These are phyloP conservation scores for Xylaria multiplex DNA, from an alignment of 2,329 filamentous ascomycete species.

Conservation along the genomic window DNA sequence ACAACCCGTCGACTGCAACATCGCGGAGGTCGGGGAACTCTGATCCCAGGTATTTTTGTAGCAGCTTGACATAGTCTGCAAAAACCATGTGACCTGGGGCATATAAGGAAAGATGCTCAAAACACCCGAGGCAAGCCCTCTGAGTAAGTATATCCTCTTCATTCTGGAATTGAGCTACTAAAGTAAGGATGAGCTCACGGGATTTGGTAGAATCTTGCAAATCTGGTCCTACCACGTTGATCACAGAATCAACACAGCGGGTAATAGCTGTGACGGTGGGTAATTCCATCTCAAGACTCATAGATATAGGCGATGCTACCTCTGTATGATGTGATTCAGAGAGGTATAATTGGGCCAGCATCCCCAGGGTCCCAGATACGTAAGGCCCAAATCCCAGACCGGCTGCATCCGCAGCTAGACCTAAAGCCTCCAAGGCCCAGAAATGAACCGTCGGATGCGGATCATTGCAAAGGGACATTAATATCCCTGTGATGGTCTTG, in stretches of 20 bases:
- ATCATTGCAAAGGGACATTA: constrained; percentile 98
- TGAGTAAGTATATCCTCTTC: constrained; percentile 77
- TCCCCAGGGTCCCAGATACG: constrained; percentile 88
- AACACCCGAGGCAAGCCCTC: constrained; percentile 80
- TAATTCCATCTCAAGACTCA: constrained; percentile 88
- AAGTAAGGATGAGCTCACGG: constrained; percentile 87
- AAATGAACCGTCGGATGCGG: constrained; percentile 95
- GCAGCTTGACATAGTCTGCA: constrained; percentile 79
- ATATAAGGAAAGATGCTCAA: constrained; percentile 92
- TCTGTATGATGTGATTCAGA: constrained; percentile 92
- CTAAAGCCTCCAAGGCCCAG: constrained; percentile 91
- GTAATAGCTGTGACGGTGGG: constrained; percentile 85
- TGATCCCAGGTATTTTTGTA: constrained; percentile 82
- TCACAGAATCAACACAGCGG: constrained; percentile 90
- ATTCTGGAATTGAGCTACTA: constrained; percentile 83
- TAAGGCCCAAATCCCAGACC: constrained; percentile 92
- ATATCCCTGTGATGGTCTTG: constrained; percentile 94
- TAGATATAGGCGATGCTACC: constrained; percentile 79
- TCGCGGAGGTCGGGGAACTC: constrained; percentile 75
- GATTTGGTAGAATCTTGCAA: constrained; percentile 91
- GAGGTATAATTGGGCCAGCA: constrained; percentile 92
- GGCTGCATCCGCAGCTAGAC: constrained; percentile 87
- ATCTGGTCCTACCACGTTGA: constrained; percentile 96
- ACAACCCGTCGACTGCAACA: constrained; percentile 85
- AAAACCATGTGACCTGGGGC: constrained; percentile 90